A percentile compares a stretch with the other conserved stretches of the same genome.
These are phyloP conservation scores for Calocybe gangraenosa DNA, from an alignment of 768 basidiomycete genomes.

Conservation along the genomic window DNA sequence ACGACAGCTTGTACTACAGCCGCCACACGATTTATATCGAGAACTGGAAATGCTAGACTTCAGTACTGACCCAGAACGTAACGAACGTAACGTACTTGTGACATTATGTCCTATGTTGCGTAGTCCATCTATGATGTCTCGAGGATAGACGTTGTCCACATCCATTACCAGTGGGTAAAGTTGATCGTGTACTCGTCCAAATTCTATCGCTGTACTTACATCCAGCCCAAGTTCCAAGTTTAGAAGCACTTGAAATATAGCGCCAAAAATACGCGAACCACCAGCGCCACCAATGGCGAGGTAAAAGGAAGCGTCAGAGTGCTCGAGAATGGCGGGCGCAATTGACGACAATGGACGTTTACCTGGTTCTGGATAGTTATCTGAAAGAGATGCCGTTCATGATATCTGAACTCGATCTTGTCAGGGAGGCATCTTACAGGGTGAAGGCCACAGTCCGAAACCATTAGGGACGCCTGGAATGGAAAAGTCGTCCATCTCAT, in stretches of 20 bases:
- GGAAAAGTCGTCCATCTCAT: constrained; percentile 97
- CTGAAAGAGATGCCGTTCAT: constrained; percentile 40
- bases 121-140: constrained; percentile 52
- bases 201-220: constrained; percentile 78
- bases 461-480: constrained; percentile 78
- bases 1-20: constrained; percentile 73
- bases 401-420: too few relatives aligned
- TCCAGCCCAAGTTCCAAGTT: constrained; percentile 83
- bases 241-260: constrained; percentile 75
- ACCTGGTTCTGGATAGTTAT: constrained; percentile 83
- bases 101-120: constrained; percentile 66
- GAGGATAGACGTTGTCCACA: constrained; percentile 59
- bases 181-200: constrained; percentile 81
- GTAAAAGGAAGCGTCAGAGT: constrained; percentile 68
- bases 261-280: constrained; percentile 79
- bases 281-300: constrained; percentile 82
- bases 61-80: not conserved
- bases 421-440: constrained; percentile 44
- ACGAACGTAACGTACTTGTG: constrained; percentile 38
- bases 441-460: constrained; percentile 80
- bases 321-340: constrained; percentile 74
- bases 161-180: constrained; percentile 64
- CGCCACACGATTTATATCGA: constrained; percentile 66
- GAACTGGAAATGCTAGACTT: constrained; percentile 31
- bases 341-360: constrained; percentile 92